Percentiles rank a stretch among this genome's conserved stretches.
phyloP scores from a whole-genome alignment of 1,139 yeast species.

The Suhomyces chickasaworum region DNA sequence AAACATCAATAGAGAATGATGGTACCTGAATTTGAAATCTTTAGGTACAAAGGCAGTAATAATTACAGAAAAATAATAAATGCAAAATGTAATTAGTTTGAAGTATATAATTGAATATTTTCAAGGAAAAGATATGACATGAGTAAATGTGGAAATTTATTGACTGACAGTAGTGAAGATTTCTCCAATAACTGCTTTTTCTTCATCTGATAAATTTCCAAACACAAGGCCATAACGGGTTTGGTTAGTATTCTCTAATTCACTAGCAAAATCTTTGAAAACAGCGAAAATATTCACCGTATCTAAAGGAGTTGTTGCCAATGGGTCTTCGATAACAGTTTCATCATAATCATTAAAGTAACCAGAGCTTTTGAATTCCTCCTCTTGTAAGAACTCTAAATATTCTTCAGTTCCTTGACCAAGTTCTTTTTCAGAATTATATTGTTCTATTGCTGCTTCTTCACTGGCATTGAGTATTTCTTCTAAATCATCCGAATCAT shows the following conservation, averaged over 20 bases:
- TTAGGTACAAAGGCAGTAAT: too few relatives aligned
- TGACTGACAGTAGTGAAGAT: constrained; percentile 15
- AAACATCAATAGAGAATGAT: neutral
- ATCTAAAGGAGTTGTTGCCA: constrained; percentile 78
- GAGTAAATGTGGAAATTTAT: neutral
- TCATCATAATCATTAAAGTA: constrained; percentile 53
- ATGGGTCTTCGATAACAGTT: constrained; percentile 75
- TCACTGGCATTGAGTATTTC: constrained; percentile 22
- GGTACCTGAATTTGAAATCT: neutral
- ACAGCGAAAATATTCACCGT: constrained; percentile 59
- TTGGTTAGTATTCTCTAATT: constrained; percentile 15
- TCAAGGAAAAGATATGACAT: neutral
- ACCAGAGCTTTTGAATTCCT: constrained; percentile 41
- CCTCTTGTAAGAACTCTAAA: constrained; percentile 45
- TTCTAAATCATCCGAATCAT: constrained; percentile 32
- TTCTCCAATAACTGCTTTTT: constrained; percentile 14
- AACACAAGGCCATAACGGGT: constrained; percentile 17
- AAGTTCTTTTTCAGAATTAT: constrained; percentile 34
- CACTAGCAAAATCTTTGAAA: constrained; percentile 22
- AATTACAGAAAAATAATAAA: neutral
- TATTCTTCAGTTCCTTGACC: constrained; percentile 45
- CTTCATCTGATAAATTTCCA: constrained; percentile 18
- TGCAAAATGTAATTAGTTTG: neutral
- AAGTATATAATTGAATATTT: neutral
- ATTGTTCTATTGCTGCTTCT: constrained; percentile 24